Evolutionary conservation across 75 land plant species (phyloP).

Genomic region (Chamaecyparis obtusa): DNA sequence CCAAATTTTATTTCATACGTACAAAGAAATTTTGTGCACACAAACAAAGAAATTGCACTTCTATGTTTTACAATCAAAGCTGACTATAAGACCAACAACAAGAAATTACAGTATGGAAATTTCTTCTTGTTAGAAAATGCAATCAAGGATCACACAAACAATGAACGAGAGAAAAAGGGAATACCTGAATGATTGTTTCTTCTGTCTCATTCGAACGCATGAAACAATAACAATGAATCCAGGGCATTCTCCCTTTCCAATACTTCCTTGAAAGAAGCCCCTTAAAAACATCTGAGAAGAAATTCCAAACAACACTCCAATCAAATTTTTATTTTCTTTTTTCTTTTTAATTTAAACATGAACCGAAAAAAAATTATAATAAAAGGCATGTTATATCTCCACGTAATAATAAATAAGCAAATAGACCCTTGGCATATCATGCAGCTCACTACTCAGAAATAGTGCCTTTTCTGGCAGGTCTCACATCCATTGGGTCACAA

Average conservation of each 20-base stretch:
- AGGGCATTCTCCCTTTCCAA: conserved; percentile 86
- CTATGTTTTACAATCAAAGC: not conserved
- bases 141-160: too few relatives aligned
- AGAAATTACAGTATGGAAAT: not conserved
- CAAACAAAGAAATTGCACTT: not conserved
- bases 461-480: not conserved
- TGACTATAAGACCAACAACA: not conserved
- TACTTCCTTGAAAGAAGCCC: conserved; percentile 56
- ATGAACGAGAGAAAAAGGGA: not conserved
- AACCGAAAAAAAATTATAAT: too few relatives aligned
- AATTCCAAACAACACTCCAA: not conserved
- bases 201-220: conserved; percentile 71
- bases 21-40: not conserved
- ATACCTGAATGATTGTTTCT: conserved; percentile 42
- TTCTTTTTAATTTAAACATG: not conserved
- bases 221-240: conserved; percentile 94
- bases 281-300: conserved; percentile 67
- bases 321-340: not conserved
- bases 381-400: not conserved
- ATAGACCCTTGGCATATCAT: not conserved
- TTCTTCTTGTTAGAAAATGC: too few relatives aligned
- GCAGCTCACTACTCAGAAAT: not conserved
- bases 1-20: not conserved
- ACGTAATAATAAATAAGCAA: not conserved
- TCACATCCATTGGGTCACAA: not conserved